Evolutionary conservation across 2,329 filamentous ascomycete genomes (phyloP).

Genomic region (Verticillium klebahnii): DNA sequence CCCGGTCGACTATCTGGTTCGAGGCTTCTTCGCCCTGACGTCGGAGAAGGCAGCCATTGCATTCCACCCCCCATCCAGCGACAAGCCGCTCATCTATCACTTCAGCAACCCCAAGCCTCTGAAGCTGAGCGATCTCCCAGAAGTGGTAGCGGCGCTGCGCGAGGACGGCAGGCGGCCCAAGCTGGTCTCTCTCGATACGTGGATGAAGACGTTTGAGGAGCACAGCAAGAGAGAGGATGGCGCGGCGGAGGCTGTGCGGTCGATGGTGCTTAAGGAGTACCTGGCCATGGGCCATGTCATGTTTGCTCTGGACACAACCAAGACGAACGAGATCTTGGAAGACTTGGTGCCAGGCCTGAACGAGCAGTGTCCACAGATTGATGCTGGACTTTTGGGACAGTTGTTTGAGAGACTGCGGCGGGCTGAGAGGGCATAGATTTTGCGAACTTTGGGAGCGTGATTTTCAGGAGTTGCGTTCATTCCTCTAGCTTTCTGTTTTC

Average conservation of each 20-base stretch:
- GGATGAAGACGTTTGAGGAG: slow-evolving; percentile 9
- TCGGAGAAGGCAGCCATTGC: slow-evolving; percentile 9
- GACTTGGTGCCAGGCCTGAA: slow-evolving; percentile 12
- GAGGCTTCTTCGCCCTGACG: slow-evolving; percentile 14
- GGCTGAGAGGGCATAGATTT: neutral
- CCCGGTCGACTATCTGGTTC: slow-evolving; percentile 18
- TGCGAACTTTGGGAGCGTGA: neutral
- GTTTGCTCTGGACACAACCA: slow-evolving; percentile 16
- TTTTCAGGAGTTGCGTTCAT: neutral
- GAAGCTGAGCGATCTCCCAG: slow-evolving; percentile 14
- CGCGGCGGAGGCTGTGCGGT: slow-evolving; percentile 11
- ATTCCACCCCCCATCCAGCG: neutral
- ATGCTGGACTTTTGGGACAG: slow-evolving; percentile 12
- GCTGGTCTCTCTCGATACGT: slow-evolving; percentile 14
- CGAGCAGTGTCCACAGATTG: slow-evolving; percentile 14
- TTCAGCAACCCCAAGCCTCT: slow-evolving; percentile 18
- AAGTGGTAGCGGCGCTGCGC: slow-evolving; percentile 14
- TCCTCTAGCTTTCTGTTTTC: no score
- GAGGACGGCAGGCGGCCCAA: slow-evolving; percentile 8
- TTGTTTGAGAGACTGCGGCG: neutral
- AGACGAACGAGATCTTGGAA: slow-evolving; percentile 14
- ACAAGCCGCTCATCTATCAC: slow-evolving; percentile 15
- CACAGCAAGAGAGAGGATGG: slow-evolving; percentile 10
- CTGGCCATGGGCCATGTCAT: slow-evolving; percentile 17
- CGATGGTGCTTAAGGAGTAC: slow-evolving; percentile 16